Evolutionary conservation across 768 basidiomycete species (phyloP), one percentile per base, ranked within the genome.

Genomic region (Boletus pseudopeckii): DNA sequence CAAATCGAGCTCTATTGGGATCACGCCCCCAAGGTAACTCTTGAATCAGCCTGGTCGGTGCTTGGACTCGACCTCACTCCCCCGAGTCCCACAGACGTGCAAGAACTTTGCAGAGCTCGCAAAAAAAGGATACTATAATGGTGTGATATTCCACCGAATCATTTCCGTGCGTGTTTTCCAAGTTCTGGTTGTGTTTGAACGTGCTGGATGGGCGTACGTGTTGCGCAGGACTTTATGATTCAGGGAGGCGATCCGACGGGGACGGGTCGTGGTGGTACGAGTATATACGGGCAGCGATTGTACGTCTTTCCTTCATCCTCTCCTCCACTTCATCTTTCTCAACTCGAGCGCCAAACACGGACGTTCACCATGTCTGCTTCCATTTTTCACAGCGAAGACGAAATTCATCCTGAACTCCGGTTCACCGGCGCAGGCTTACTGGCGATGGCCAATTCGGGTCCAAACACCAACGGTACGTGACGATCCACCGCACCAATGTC

Each of bases 391-490:
- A 92, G 92, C 61, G 85, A 91, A 70, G 94, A 97, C 70, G 94
- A 97, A 67, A 83, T 98, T 48, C 82, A 92, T 62, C 86, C 91
- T 1, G 94, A 97, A 14, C 72, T 98, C 61, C 78, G 94, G 45
- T 98, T 98, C 75, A 94, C 93, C 2, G 96, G 96, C 17, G 94
- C 95, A 40, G 96, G 96, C 20, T 94, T 98, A 53, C 83, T 98
- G 24, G 93, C 92, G 9, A 92, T 93, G 91, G 97, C 97, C 34
- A 99, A 99, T 72, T 92, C 95, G 42, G 95, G 95, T 11, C 90
- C 90, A n/a, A 91, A 92, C 67, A 88, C 88, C 24, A 93, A 92
- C 64, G 88, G 91, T 83, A 55, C 30, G 50, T 52, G 18, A 20
- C 7, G n/a, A 10, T 13, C 24, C 33, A 28, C 70, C 61, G 2